Evolutionary conservation across 805 yeast species (phyloP).

Genomic region (Yarrowia hollandica): DNA sequence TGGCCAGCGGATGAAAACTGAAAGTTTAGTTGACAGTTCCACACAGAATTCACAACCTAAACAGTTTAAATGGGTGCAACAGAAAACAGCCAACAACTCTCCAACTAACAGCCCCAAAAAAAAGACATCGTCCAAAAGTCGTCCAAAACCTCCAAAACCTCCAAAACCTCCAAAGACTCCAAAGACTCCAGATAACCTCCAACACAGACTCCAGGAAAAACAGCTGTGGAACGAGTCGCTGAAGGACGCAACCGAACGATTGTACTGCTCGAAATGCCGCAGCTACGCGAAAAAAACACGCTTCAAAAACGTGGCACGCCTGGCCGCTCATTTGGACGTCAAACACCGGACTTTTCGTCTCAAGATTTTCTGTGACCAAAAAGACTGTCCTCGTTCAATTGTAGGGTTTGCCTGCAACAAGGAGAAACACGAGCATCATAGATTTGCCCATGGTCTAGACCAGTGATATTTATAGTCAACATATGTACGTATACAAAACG

Average conservation of each 20-base stretch:
- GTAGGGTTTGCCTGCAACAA: constrained; percentile 6
- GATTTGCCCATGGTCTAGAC: neutral
- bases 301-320: neutral
- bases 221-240: neutral
- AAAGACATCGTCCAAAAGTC: no score
- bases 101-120: no score
- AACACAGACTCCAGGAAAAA: neutral
- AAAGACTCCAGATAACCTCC: no score
- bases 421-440: constrained; percentile 4
- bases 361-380: neutral
- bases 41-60: no score
- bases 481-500: no score
- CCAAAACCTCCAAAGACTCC: no score
- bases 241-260: neutral
- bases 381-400: neutral
- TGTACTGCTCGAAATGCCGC: constrained; percentile 11
- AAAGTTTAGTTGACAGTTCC: no score
- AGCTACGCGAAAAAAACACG: neutral
- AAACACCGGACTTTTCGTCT: constrained; percentile 9
- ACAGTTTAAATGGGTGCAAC: no score
- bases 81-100: no score
- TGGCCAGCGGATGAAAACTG: no score
- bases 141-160: no score
- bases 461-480: no score
- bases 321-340: neutral